phyloP scores from a whole-genome alignment of 495 filamentous ascomycete genomes.

The Neurospora sp. region DNA sequence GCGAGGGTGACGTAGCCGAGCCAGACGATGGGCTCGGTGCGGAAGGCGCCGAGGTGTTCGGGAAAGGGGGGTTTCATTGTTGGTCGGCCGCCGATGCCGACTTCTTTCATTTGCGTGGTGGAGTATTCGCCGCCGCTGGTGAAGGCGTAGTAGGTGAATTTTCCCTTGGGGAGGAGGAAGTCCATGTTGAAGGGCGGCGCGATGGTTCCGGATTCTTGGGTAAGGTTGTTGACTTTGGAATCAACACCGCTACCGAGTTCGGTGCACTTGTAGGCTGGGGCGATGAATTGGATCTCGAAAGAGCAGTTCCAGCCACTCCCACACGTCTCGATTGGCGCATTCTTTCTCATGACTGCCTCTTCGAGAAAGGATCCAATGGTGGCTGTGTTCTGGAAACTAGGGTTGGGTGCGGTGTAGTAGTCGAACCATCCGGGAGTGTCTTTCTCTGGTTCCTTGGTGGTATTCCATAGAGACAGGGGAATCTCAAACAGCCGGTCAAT shows the following conservation, averaged over 20 bases:
- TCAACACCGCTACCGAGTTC: slow-evolving; percentile 26
- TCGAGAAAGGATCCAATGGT: slow-evolving; percentile 24
- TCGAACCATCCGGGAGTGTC: slow-evolving; percentile 23
- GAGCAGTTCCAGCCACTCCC: slow-evolving; percentile 30
- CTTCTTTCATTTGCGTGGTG: slow-evolving; percentile 23
- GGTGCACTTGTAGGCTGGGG: slow-evolving; percentile 27
- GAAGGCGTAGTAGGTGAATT: slow-evolving; percentile 27
- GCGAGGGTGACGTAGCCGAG: slow-evolving; percentile 20
- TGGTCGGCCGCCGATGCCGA: slow-evolving; percentile 19
- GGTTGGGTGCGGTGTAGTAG: slow-evolving; percentile 24
- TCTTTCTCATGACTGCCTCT: slow-evolving; percentile 16
- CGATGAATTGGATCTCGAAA: slow-evolving; percentile 23
- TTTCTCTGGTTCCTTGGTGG: slow-evolving; percentile 11
- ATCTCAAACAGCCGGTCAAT: slow-evolving; percentile 19
- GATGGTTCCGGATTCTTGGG: slow-evolving; percentile 18
- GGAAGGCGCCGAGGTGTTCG: slow-evolving; percentile 24
- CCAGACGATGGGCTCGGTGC: slow-evolving; percentile 30
- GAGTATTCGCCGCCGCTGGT: slow-evolving; percentile 28
- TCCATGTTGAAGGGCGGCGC: slow-evolving; percentile 21
- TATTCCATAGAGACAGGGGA: slow-evolving; percentile 27
- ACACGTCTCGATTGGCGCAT: slow-evolving; percentile 21
- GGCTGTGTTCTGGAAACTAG: slow-evolving; percentile 15
- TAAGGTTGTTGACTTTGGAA: slow-evolving; percentile 16
- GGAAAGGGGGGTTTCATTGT: slow-evolving; percentile 21
- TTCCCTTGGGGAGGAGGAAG: slow-evolving; percentile 22